These are phyloP conservation scores for Mortierella sp. DNA, from an alignment of 371 early-diverging fungal species.

Conservation along the genomic window DNA sequence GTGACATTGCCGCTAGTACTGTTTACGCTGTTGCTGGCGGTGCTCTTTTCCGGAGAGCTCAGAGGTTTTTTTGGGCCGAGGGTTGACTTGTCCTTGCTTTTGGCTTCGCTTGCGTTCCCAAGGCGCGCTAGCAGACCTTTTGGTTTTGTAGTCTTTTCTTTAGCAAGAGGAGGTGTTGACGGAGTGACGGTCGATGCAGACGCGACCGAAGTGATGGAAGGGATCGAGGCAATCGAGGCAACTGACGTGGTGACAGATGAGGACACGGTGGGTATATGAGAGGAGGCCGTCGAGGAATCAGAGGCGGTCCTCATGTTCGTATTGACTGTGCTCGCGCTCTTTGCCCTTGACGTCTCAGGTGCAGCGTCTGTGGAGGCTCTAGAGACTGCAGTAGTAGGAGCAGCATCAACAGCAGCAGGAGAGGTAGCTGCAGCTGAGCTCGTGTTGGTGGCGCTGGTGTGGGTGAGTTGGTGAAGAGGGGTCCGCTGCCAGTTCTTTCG, in stretches of 20 bases:
- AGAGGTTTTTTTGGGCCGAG: conserved; percentile 8
- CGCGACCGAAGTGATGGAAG: conserved; percentile 27
- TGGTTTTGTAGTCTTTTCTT: not conserved
- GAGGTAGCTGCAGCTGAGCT: conserved; percentile 1
- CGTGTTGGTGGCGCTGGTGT: conserved; percentile 13
- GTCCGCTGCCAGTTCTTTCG: conserved; percentile 23
- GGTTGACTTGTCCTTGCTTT: conserved; percentile 6
- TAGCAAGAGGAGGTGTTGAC: not conserved
- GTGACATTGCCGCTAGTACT: not conserved
- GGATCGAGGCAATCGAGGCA: conserved; percentile 23
- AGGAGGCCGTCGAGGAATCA: conserved; percentile 6
- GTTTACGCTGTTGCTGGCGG: conserved; percentile 5
- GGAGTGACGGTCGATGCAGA: conserved; percentile 29
- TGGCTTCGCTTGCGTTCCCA: not conserved
- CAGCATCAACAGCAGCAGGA: no score
- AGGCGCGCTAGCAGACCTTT: not conserved
- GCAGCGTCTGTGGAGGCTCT: no score
- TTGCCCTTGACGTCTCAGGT: not conserved
- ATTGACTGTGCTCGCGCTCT: conserved; percentile 12
- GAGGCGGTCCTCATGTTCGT: conserved; percentile 16
- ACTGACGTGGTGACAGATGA: conserved; percentile 23
- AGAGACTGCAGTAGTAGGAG: no score
- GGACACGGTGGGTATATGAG: conserved; percentile 21
- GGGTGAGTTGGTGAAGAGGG: conserved; percentile 21
- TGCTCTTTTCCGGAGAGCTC: conserved; percentile 7